Evolutionary conservation across 2,329 filamentous ascomycete species (phyloP), one percentile per base, ranked within the genome.

Genomic region (Cercospora citrullina): DNA sequence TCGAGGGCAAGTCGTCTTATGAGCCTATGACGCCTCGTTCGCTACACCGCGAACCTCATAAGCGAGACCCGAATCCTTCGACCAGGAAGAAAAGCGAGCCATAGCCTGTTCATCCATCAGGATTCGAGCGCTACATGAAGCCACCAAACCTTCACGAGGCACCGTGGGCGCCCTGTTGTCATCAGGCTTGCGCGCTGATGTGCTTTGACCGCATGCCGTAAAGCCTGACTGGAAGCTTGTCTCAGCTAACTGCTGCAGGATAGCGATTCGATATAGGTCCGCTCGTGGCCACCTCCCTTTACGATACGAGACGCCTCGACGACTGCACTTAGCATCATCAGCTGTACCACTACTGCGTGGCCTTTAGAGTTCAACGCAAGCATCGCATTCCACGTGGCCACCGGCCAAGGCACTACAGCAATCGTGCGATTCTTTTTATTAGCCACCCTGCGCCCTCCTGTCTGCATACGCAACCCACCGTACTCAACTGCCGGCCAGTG

Each of bases 141-240:
- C 65, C 65, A 67, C 66, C 39, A 59, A 63, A 63, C 58, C 63
- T 53, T 59, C 21, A 63, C 36, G 42, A 63, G 36, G 42, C 65
- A 48, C 65, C 53, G 53, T 65, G 61, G 45, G 30, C 55, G 53
- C 58, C 64, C 60, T 64, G 60, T 69, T 64, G 60, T 60, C 61
- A 48, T 67, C 61, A 62, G 30, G 64, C 61, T 30, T n/a, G 53
- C 12, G 1, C 53, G 53, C 68, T 64, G 42, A 26, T 53, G 33
- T 68, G 62, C 65, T 63, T 67, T 63, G 33, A 63, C 64, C 60
- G 39, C 63, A 62, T 65, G 63, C 12, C 42, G 62, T 48, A 21
- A 61, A 66, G 60, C 66, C 60, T 66, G 64, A 64, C 30, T 33
- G 51, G 67, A 68, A 65, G 69, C 65, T 69, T 68, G 60, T 71